Evolutionary conservation across 202 grass and related monocot genomes (phyloP).

Genomic region (Hordeum pubiflorum): DNA sequence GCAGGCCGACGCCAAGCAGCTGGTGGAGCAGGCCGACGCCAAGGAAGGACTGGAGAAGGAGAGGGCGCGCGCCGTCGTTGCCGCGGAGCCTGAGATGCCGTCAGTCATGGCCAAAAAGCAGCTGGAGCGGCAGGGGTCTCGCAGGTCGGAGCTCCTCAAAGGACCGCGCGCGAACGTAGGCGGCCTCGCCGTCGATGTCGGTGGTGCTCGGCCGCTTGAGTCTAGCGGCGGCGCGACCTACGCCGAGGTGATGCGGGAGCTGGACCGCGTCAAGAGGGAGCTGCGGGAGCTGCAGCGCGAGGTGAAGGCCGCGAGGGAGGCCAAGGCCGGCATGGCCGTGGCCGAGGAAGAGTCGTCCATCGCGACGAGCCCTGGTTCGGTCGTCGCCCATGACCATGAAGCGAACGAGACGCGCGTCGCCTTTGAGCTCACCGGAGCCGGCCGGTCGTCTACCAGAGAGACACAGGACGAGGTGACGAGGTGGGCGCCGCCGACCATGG

Average conservation of each 20-base stretch:
- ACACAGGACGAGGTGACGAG: not conserved
- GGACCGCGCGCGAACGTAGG: not conserved
- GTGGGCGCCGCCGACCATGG: constrained; percentile 14
- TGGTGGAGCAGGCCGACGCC: not conserved
- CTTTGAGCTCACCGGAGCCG: constrained; percentile 30
- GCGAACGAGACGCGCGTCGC: constrained; percentile 24
- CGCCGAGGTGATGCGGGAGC: constrained; percentile 39
- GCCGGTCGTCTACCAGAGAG: not conserved
- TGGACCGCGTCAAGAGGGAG: constrained; percentile 53
- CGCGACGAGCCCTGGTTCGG: not conserved
- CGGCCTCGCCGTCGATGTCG: not conserved
- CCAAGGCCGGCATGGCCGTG: constrained; percentile 10
- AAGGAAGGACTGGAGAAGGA: not conserved
- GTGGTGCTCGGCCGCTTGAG: not conserved
- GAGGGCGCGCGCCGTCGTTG: not conserved
- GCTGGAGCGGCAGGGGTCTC: constrained; percentile 28
- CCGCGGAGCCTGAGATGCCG: not conserved
- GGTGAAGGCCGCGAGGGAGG: constrained; percentile 27
- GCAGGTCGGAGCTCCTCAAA: constrained; percentile 3
- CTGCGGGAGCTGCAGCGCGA: constrained; percentile 52
- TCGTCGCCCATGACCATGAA: not conserved
- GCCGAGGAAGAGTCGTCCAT: not conserved
- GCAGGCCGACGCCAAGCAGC: not conserved
- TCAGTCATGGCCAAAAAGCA: constrained; percentile 19
- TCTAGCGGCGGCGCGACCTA: not conserved